A percentile compares a stretch with the other conserved stretches of the same genome.
Evolutionary conservation across 83 land plant genomes (phyloP).

Genomic region (Picea abies): DNA sequence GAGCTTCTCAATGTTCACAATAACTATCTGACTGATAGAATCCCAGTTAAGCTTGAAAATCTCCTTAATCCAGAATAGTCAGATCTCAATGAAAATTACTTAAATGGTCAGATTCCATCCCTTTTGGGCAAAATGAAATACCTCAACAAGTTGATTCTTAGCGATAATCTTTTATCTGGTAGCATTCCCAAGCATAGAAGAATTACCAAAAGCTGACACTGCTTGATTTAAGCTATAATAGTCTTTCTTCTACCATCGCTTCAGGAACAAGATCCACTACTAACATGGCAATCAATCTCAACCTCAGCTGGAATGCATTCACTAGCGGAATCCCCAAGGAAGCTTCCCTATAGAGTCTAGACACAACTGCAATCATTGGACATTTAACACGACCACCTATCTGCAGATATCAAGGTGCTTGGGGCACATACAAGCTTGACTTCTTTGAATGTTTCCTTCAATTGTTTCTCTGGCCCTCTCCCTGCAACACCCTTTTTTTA

Average conservation of each 20-base stretch:
- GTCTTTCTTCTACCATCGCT: conserved; percentile 65
- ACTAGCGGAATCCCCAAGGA: conserved; percentile 59
- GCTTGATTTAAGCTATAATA: conserved; percentile 67
- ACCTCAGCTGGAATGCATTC: conserved; percentile 62
- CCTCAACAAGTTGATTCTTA: conserved; percentile 63
- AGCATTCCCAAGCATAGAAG: conserved; percentile 54
- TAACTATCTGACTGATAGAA: conserved; percentile 55
- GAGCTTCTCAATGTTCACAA: conserved; percentile 63
- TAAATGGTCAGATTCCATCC: conserved; percentile 69
- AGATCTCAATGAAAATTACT: conserved; percentile 61
- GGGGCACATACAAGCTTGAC: conserved; percentile 64
- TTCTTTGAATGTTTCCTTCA: conserved; percentile 65
- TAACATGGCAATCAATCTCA: conserved; percentile 56
- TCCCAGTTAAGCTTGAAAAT: conserved; percentile 55
- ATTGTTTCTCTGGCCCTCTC: conserved; percentile 69
- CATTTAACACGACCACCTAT: conserved; percentile 54
- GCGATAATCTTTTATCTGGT: conserved; percentile 60
- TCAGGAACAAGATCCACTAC: conserved; percentile 47
- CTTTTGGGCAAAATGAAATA: conserved; percentile 61
- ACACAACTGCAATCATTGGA: conserved; percentile 72
- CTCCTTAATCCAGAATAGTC: conserved; percentile 63
- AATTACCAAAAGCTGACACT: conserved; percentile 51
- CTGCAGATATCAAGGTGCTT: conserved; percentile 51
- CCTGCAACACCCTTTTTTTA: conserved; percentile 65
- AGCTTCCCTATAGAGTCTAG: conserved; percentile 29